These are phyloP conservation scores for Biscutella auriculata DNA, from an alignment of 441 rosid genomes.

Conservation along the genomic window DNA sequence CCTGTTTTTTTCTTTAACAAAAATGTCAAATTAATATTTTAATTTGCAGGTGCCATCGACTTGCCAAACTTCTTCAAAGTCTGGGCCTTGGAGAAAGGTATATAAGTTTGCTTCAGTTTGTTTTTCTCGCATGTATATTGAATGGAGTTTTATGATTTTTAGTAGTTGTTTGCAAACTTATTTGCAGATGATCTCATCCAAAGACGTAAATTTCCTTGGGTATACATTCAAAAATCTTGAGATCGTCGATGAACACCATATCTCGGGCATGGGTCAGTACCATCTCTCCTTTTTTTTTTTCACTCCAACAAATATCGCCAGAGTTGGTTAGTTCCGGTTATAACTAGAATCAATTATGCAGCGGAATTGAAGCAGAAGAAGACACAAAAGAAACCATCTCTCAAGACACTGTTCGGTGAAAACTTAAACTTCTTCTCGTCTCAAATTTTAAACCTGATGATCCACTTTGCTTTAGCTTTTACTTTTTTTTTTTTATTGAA, in stretches of 20 bases:
- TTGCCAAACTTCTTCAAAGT: constrained; percentile 22
- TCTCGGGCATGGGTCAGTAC: constrained; percentile 36
- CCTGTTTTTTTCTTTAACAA: constrained; percentile 14
- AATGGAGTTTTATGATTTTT: neutral
- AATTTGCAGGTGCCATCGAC: constrained; percentile 15
- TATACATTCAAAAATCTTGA: constrained; percentile 52
- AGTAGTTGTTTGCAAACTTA: constrained; percentile 19
- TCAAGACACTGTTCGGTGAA: constrained; percentile 35
- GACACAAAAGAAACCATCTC: constrained; percentile 31
- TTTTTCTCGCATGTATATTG: neutral
- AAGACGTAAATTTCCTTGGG: constrained; percentile 46
- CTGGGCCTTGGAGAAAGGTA: constrained; percentile 40
- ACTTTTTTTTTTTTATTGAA: neutral
- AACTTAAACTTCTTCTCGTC: neutral
- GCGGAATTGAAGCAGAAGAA: constrained; percentile 36
- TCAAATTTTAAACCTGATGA: neutral
- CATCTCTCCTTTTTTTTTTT: neutral
- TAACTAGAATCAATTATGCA: constrained; percentile 8
- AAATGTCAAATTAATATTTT: neutral
- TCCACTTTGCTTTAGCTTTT: neutral
- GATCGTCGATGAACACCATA: constrained; percentile 38
- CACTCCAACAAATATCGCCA: neutral
- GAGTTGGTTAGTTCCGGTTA: neutral
- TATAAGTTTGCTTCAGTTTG: neutral
- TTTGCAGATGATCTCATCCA: constrained; percentile 38